Conservation (phyloP, 78 protist species). For the Mantamonas sphyraenae region DNA sequence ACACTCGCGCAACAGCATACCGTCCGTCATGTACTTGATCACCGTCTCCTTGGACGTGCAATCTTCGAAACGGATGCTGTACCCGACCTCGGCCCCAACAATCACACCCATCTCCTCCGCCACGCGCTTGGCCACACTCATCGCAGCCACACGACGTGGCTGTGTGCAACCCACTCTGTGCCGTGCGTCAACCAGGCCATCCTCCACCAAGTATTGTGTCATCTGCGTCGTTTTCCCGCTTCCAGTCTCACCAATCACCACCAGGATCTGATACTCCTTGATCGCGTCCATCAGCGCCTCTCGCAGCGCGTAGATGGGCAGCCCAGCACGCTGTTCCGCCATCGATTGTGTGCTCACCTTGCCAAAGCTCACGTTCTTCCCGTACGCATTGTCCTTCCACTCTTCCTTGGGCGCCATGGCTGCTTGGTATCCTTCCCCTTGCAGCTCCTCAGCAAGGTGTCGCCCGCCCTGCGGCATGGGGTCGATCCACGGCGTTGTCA, state of each 20-base stretch:
- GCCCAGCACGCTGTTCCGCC: constrained; percentile 74
- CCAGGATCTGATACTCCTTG: constrained; percentile 65
- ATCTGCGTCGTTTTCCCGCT: constrained; percentile 82
- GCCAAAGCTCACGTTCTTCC: constrained; percentile 29
- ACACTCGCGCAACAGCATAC: constrained; percentile 94
- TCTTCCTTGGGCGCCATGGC: not conserved
- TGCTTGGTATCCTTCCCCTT: constrained; percentile 28
- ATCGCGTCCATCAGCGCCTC: constrained; percentile 68
- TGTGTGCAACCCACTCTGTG: constrained; percentile 89
- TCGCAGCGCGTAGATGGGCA: constrained; percentile 77
- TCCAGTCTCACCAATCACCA: constrained; percentile 88
- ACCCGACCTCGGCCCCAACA: constrained; percentile 92
- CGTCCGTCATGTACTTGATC: constrained; percentile 99
- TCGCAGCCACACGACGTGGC: constrained; percentile 99
- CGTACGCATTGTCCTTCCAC: not conserved
- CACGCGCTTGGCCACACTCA: constrained; percentile 96
- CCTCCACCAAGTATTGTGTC: constrained; percentile 35
- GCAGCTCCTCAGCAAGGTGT: constrained; percentile 60
- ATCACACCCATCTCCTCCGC: constrained; percentile 97
- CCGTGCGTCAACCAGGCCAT: not conserved
- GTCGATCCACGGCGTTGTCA: constrained; percentile 70
- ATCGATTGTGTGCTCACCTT: constrained; percentile 42
- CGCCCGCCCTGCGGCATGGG: constrained; percentile 73
- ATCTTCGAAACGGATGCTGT: constrained; percentile 97
- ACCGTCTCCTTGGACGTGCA: constrained; percentile 78